Evolutionary conservation across 225 moss, liverwort and hornwort genomes (phyloP).

Genomic region (Neckera pumila): DNA sequence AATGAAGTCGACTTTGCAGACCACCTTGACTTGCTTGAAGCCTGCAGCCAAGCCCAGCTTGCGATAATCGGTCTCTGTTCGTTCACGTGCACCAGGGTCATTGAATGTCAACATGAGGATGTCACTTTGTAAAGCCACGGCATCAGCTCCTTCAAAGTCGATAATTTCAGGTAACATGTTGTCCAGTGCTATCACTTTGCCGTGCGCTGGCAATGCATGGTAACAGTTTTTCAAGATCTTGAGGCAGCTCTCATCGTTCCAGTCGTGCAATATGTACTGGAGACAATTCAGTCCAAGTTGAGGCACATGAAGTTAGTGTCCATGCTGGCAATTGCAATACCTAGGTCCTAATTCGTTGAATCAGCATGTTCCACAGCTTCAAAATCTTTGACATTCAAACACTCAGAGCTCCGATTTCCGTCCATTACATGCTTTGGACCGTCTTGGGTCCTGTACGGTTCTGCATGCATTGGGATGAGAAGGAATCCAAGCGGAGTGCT

Average conservation of each 20-base stretch:
- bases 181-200: not conserved
- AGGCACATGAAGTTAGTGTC: not conserved
- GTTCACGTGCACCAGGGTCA: not conserved
- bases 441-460: not conserved
- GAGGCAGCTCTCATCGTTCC: conserved; percentile 15
- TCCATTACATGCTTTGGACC: not conserved
- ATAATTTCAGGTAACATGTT: not conserved
- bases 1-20: conserved; percentile 1
- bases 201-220: not conserved
- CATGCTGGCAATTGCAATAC: not conserved
- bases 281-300: not conserved
- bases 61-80: not conserved
- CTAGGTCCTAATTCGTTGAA: not conserved
- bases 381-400: not conserved
- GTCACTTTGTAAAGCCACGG: not conserved
- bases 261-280: conserved; percentile 23
- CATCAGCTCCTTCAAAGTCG: not conserved
- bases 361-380: not conserved
- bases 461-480: not conserved
- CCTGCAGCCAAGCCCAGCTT: conserved; percentile 4
- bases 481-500: not conserved
- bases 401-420: not conserved
- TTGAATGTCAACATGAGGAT: conserved; percentile 12
- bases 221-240: conserved; percentile 21
- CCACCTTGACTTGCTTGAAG: not conserved